These are phyloP conservation scores for Alternaria alternata DNA, from an alignment of 2,329 filamentous ascomycete species.

Conservation along the genomic window DNA sequence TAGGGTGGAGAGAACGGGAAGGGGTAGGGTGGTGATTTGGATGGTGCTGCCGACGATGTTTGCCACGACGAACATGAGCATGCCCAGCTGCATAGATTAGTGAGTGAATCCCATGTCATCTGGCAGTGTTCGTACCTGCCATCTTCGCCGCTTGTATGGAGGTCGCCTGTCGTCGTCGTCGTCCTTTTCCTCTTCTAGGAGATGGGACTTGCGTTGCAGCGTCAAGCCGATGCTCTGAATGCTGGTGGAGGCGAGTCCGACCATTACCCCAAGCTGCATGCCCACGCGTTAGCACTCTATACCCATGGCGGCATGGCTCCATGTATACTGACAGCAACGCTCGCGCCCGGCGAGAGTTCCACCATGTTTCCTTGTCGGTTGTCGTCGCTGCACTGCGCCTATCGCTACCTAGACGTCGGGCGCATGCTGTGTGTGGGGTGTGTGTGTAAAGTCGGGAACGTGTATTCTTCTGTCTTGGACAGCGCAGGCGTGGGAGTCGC, in stretches of 20 bases:
- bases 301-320: neutral
- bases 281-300: constrained; percentile 14
- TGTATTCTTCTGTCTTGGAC: neutral
- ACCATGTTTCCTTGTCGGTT: constrained; percentile 42
- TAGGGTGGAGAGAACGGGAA: constrained; percentile 92
- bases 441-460: neutral
- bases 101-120: neutral
- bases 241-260: constrained; percentile 91
- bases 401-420: constrained; percentile 41
- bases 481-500: constrained; percentile 7
- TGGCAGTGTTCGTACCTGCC: constrained; percentile 69
- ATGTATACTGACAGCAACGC: constrained; percentile 50
- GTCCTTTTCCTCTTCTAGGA: constrained; percentile 94
- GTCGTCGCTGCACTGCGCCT: constrained; percentile 30
- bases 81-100: constrained; percentile 68
- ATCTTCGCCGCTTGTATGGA: constrained; percentile 87
- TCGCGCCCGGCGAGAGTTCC: constrained; percentile 53
- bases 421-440: constrained; percentile 37
- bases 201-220: constrained; percentile 95
- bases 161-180: constrained; percentile 80
- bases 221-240: constrained; percentile 95
- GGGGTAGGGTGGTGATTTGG: constrained; percentile 93
- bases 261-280: constrained; percentile 83
- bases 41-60: constrained; percentile 96
- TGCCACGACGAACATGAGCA: constrained; percentile 95